phyloP scores from a whole-genome alignment of 2,329 filamentous ascomycete species.

The Ascochyta clinopodiicola region DNA sequence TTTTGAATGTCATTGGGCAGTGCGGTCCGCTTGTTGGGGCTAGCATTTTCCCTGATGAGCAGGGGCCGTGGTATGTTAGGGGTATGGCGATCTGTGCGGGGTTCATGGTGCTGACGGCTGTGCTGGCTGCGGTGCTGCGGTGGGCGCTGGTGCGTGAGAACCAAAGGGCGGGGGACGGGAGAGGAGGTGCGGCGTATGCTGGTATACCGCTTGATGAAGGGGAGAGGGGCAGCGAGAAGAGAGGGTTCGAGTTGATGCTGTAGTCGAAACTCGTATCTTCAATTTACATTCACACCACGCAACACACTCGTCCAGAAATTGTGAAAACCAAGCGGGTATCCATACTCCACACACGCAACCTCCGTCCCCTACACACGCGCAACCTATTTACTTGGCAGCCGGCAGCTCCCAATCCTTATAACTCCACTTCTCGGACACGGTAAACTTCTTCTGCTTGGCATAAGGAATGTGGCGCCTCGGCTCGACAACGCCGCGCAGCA shows the following conservation, averaged over 20 bases:
- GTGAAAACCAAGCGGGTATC: neutral
- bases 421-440: conserved; percentile 92
- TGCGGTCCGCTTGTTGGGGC: conserved; percentile 70
- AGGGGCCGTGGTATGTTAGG: conserved; percentile 57
- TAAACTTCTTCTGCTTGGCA: conserved; percentile 80
- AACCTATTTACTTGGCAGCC: conserved; percentile 6
- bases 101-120: conserved; percentile 57
- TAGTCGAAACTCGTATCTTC: too few relatives aligned
- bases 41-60: conserved; percentile 60
- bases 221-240: neutral
- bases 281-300: too few relatives aligned
- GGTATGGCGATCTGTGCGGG: conserved; percentile 60
- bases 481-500: conserved; percentile 90
- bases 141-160: conserved; percentile 46
- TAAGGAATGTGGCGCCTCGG: conserved; percentile 78
- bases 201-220: conserved; percentile 38
- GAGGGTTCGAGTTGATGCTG: too few relatives aligned
- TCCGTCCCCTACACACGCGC: too few relatives aligned
- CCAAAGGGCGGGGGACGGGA: conserved; percentile 12
- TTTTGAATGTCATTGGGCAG: conserved; percentile 83
- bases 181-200: conserved; percentile 28
- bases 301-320: too few relatives aligned
- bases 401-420: conserved; percentile 87
- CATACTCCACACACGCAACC: neutral
- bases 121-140: conserved; percentile 53